Base-by-base conservation (phyloP, 2,329 filamentous ascomycete genomes). In the Pseudogymnoascus sp. region DNA sequence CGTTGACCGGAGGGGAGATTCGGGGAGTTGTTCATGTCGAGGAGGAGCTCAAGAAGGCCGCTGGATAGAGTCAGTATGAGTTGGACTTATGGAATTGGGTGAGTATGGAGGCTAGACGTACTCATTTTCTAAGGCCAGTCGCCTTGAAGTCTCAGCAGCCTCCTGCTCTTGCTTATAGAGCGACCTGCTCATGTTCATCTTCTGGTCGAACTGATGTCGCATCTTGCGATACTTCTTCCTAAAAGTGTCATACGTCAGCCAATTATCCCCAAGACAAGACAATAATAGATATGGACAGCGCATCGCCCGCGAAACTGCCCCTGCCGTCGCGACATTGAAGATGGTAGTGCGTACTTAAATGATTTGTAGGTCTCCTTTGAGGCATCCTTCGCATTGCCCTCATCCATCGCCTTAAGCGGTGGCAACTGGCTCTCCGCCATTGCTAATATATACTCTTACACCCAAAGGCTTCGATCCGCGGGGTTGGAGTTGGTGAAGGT, bases 191-290 rank as follows among this genome's bases (percentile, higher is more conserved):
- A 90, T 85, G 62, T 87, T 83, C 83, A 92, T 90, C 69, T 84
- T 85, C 58, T 85, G 80, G 67, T 94, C 89, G 70, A 94, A 95
- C 28, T 81, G 79, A 72, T 88, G 81, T 75, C 88, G 87, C 85
- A 94, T 90, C 81, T 95, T 95, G 69, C 89, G 88, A 74, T 95
- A 99, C 79, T 99, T 99, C 77, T 96, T 96, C 82, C 90, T 91
- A 80, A 81, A 88, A 47, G 84, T 11, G 41, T 47, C 43, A 2
- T 32, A 28, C n/a, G 43, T 54, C 25, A 54, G 43, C 43, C 43
- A 54, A 30, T 30, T 30, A 28, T 50, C 41, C 14, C 14, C 28
- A 30, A 54, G n/a, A 18, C 25, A 54, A 18, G 2, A 6, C 43
- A 18, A 32, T 32, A 54, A 32, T 8, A 32, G 25, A 16, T 32